phyloP scores from a whole-genome alignment of 345 rosid species.

The Trapa incisa region DNA sequence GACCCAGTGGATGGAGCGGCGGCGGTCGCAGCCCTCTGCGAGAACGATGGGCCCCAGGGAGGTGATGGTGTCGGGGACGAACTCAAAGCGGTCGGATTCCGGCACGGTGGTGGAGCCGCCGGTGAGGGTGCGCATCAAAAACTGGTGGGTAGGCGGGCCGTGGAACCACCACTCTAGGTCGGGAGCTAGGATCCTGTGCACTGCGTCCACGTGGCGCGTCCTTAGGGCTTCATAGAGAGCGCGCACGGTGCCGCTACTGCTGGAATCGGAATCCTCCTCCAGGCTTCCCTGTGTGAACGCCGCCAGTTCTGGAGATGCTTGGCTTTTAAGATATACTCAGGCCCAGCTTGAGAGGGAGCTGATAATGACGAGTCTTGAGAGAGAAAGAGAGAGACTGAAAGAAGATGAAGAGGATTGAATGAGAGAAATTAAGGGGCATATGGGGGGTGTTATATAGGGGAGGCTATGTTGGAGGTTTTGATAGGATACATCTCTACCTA shows the following conservation, averaged over 20 bases:
- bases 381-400: background rate
- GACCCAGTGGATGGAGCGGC: slow-evolving; percentile 60
- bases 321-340: too few relatives aligned
- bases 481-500: background rate
- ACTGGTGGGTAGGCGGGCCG: slow-evolving; percentile 96
- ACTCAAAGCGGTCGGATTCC: slow-evolving; percentile 25
- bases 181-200: slow-evolving; percentile 59
- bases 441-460: slow-evolving; percentile 10
- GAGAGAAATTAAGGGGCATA: background rate
- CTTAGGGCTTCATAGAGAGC: slow-evolving; percentile 76
- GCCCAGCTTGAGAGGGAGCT: too few relatives aligned
- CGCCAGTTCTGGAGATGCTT: slow-evolving; percentile 58
- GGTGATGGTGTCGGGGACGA: slow-evolving; percentile 33
- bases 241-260: slow-evolving; percentile 74
- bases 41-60: slow-evolving; percentile 60
- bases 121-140: slow-evolving; percentile 90
- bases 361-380: too few relatives aligned
- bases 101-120: slow-evolving; percentile 25
- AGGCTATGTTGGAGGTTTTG: background rate
- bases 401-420: background rate
- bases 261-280: slow-evolving; percentile 36
- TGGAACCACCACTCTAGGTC: slow-evolving; percentile 99
- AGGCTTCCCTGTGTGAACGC: slow-evolving; percentile 45
- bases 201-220: slow-evolving; percentile 61
- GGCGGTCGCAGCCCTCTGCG: slow-evolving; percentile 69